Evolutionary conservation across 106 monocot genomes (phyloP).

Genomic region (Agapanthus africanus): DNA sequence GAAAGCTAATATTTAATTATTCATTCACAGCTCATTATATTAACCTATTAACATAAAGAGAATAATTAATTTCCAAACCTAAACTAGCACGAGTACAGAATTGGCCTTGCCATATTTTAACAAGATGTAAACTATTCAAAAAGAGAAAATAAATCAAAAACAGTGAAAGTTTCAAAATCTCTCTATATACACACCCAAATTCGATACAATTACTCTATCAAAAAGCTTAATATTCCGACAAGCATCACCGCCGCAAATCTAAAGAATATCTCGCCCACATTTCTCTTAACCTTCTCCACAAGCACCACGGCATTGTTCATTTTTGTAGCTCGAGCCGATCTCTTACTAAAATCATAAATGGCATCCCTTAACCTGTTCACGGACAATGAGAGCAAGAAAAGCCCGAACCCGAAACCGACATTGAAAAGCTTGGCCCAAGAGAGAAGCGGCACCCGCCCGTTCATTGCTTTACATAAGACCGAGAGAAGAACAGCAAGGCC

Average conservation of each 20-base stretch:
- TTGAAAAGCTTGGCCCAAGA: constrained; percentile 38
- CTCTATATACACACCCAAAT: too few species aligned
- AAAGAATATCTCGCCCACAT: constrained; percentile 55
- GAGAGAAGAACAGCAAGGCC: constrained; percentile 71
- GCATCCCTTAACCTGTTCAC: constrained; percentile 48
- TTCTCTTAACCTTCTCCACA: constrained; percentile 33
- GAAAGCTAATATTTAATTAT: too few species aligned
- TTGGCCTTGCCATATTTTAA: too few species aligned
- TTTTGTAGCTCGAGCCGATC: constrained; percentile 23
- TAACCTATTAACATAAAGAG: too few species aligned
- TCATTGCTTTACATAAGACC: constrained; percentile 36
- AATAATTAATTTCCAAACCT: too few species aligned
- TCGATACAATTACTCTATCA: too few species aligned
- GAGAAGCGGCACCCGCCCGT: constrained; percentile 22
- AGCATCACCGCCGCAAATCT: constrained; percentile 38
- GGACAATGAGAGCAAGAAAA: constrained; percentile 73
- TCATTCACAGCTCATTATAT: too few species aligned
- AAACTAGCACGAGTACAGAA: too few species aligned
- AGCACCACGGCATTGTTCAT: constrained; percentile 34
- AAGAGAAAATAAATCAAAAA: too few species aligned
- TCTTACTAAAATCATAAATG: constrained; percentile 29
- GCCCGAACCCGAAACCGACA: constrained; percentile 43
- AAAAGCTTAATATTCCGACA: constrained; percentile 45
- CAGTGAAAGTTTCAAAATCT: too few species aligned
- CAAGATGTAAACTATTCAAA: too few species aligned